phyloP scores from a whole-genome alignment of 2,329 filamentous ascomycete species.

The Alternaria triticimaculans region DNA sequence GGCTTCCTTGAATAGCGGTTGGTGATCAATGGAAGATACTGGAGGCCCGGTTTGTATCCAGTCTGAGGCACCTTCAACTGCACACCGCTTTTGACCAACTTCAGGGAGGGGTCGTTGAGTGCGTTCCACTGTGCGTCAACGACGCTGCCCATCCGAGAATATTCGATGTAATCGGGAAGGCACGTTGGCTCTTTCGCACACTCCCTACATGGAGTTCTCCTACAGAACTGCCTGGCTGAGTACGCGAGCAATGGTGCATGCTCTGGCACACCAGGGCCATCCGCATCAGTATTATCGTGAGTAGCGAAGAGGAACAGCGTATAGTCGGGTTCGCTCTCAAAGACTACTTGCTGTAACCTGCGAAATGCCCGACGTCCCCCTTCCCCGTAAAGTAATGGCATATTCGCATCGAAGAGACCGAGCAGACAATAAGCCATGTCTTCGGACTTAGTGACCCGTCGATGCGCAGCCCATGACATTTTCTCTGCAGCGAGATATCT shows the following conservation, averaged over 20 bases:
- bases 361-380: slow-evolving; percentile 4
- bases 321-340: neutral
- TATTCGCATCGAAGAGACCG: slow-evolving; percentile 21
- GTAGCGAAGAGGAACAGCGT: neutral
- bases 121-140: neutral
- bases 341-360: slow-evolving; percentile 23
- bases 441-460: neutral
- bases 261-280: too few species aligned
- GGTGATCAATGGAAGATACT: too few species aligned
- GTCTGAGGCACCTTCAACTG: neutral
- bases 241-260: neutral
- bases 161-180: neutral
- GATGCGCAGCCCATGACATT: slow-evolving; percentile 22
- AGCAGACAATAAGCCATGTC: slow-evolving; percentile 24
- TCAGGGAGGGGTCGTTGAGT: neutral
- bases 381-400: slow-evolving; percentile 33
- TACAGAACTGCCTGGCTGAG: neutral
- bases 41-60: too few species aligned
- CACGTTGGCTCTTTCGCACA: neutral
- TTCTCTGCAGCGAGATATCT: slow-evolving; percentile 1
- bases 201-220: neutral
- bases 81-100: neutral
- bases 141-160: neutral
- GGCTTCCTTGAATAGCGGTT: neutral
- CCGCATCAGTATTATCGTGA: too few species aligned